Evolutionary conservation across 179 eudicot species (phyloP), one percentile per base, ranked within the genome.

Genomic region (Amaranthus tricolor): DNA sequence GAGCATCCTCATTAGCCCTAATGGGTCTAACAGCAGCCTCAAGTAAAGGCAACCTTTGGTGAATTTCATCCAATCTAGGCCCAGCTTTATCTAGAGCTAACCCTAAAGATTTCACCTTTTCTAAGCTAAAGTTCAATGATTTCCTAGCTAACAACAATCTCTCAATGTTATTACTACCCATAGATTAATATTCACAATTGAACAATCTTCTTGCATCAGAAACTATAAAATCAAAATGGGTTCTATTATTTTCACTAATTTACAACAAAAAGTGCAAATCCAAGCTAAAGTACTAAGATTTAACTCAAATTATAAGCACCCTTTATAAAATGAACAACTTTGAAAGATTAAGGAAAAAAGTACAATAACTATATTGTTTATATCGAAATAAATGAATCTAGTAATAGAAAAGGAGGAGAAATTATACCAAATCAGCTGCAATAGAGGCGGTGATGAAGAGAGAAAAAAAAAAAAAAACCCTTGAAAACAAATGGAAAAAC

Each of bases 21-120:
- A 95, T 93, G 5, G 98, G 99, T 8, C 97, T 79, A 24, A 95
- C 92, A 5, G 98, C 92, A 14, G 90, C 89, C 84, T 93, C 94
- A 65, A 95, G 82, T 13, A 89, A 83, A 21, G 97, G 94, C 51
- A 95, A 75, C 82, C 92, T 91, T 51, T 86, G 97, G 68, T 71
- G 82, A 75, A 93, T 89, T 73, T 91, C 98, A 52, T 89, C 92
- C 54, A 89, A 88, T 79, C 97, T 87, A 76, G 97, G 91, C 55
- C 92, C 91, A 62, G 85, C 62, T 82, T 83, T 85, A 5, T 82
- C 88, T 17, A 91, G 50, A 54, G 96, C 78, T 51, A 76, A 76
- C 57, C 90, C 88, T 53, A 93, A 74, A 74, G 85, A 74, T 76
- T 77, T 95, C 0, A 89, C 84, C 81, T 93, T 93, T 70, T 89